phyloP scores from a whole-genome alignment of 1,284 basidiomycete species.

The Dichomitus squalens region DNA sequence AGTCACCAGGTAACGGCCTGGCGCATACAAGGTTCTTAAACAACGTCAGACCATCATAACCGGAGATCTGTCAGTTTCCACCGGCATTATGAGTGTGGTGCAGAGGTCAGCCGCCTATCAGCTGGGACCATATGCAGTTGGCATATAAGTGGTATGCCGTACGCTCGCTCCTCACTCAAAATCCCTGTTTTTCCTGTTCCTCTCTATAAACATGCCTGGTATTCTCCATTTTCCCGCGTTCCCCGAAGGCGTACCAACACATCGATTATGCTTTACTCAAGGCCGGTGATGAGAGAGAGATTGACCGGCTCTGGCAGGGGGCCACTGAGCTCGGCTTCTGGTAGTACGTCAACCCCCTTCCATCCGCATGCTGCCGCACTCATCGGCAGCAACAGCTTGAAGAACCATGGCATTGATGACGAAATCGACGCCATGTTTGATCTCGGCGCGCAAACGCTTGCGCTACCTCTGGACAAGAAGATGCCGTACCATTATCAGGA shows the following conservation, averaged over 20 bases:
- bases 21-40: no score
- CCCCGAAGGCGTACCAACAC: slow-evolving; percentile 33
- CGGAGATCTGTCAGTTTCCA: no score
- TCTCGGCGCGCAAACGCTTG: slow-evolving; percentile 36
- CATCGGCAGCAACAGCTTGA: slow-evolving; percentile 22
- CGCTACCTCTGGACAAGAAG: slow-evolving; percentile 36
- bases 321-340: slow-evolving; percentile 34
- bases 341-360: slow-evolving; percentile 26
- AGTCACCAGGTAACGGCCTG: no score
- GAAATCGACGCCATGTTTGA: slow-evolving; percentile 37
- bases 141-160: no score
- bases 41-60: no score
- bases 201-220: no score
- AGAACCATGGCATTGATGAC: slow-evolving; percentile 37
- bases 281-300: slow-evolving; percentile 27
- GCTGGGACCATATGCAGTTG: no score
- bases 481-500: slow-evolving; percentile 37
- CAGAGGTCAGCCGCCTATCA: no score
- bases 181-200: no score
- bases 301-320: slow-evolving; percentile 31
- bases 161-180: no score
- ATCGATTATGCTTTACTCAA: slow-evolving; percentile 35
- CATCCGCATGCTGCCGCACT: neutral
- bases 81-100: no score
- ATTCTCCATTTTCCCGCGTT: no score